A percentile compares a stretch with the other conserved stretches of the same genome.
Evolutionary conservation across 1,139 yeast species (phyloP).

Genomic region (Arxiozyma slooffiae): DNA sequence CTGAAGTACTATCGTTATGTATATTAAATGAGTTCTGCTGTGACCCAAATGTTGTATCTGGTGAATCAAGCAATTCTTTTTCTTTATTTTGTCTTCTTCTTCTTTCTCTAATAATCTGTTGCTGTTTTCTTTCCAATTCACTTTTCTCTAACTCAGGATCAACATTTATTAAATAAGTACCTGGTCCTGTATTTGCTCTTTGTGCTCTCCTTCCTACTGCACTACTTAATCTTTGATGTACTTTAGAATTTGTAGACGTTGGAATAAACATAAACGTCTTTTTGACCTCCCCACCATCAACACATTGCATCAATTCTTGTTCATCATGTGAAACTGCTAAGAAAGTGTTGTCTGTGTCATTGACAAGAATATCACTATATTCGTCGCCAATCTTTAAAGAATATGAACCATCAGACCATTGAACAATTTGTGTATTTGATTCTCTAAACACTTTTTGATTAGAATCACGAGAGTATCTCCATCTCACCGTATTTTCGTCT

Average conservation of each 20-base stretch:
- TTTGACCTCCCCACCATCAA: slow-evolving; percentile 35
- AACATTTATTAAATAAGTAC: slow-evolving; percentile 65
- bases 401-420: slow-evolving; percentile 89
- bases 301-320: slow-evolving; percentile 57
- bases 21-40: neutral
- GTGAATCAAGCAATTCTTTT: slow-evolving; percentile 40
- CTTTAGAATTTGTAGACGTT: slow-evolving; percentile 71
- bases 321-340: slow-evolving; percentile 64
- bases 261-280: slow-evolving; percentile 72
- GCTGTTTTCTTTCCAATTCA: slow-evolving; percentile 70
- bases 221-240: slow-evolving; percentile 70
- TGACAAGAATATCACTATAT: slow-evolving; percentile 64
- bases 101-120: slow-evolving; percentile 58
- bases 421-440: slow-evolving; percentile 79
- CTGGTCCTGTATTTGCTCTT: slow-evolving; percentile 41
- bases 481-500: slow-evolving; percentile 77
- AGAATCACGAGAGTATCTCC: slow-evolving; percentile 73
- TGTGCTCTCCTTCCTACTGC: slow-evolving; percentile 64
- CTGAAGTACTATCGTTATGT: neutral
- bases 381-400: slow-evolving; percentile 84
- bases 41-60: slow-evolving; percentile 20
- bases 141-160: slow-evolving; percentile 85
- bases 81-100: slow-evolving; percentile 54
- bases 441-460: slow-evolving; percentile 62
- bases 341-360: slow-evolving; percentile 62